Conservation (phyloP, 495 filamentous ascomycete genomes). For the Xylaria intraflava region DNA sequence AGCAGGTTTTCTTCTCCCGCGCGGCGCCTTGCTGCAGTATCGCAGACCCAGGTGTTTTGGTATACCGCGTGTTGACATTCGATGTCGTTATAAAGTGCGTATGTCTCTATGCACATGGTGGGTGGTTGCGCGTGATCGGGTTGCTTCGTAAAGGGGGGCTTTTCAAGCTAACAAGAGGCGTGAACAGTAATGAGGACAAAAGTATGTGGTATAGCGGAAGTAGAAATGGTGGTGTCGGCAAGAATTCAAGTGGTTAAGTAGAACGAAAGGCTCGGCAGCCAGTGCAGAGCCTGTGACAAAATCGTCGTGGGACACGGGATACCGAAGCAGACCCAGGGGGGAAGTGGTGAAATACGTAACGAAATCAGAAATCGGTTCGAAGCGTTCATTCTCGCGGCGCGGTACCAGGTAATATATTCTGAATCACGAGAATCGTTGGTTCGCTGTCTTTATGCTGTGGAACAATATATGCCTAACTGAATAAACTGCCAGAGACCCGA, state of each 20-base stretch:
- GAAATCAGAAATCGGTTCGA: not conserved
- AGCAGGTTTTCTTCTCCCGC: conserved; percentile 11
- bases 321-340: not conserved
- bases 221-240: no score
- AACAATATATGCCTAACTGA: no score
- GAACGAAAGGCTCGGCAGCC: not conserved
- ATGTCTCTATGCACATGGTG: conserved; percentile 24
- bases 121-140: not conserved
- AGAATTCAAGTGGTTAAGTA: not conserved
- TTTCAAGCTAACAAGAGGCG: no score
- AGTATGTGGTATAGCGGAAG: no score
- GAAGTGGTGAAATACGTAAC: not conserved
- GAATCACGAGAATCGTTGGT: not conserved
- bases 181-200: no score
- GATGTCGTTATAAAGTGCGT: conserved; percentile 5
- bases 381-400: not conserved
- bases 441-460: not conserved
- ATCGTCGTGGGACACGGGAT: not conserved
- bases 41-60: conserved; percentile 21
- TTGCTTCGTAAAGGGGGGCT: not conserved
- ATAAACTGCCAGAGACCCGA: no score
- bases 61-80: conserved; percentile 21
- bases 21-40: not conserved
- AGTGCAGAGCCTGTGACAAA: not conserved
- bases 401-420: no score